Percentiles rank a stretch among this genome's conserved stretches.
Conservation (phyloP, 2,329 filamentous ascomycete species). For the Corynespora cassiicola region DNA sequence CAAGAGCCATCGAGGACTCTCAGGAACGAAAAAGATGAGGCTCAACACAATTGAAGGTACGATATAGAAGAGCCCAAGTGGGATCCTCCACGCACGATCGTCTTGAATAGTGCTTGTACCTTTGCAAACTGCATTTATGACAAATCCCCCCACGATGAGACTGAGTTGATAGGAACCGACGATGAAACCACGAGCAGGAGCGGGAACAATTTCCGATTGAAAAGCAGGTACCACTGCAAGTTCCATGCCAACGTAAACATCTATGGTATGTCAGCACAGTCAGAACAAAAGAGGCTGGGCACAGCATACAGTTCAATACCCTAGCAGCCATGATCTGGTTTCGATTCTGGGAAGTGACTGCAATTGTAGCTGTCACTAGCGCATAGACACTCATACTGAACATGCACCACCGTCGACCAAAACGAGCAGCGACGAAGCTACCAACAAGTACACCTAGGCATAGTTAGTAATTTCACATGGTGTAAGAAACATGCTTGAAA, state of each 20-base stretch:
- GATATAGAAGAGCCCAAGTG: slow-evolving; percentile 10
- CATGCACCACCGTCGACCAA: slow-evolving; percentile 12
- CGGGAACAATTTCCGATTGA: slow-evolving; percentile 14
- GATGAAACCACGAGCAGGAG: slow-evolving; percentile 9
- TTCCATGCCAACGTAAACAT: slow-evolving; percentile 16
- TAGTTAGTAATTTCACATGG: too few species aligned
- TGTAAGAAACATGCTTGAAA: too few species aligned
- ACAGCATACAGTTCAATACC: slow-evolving; percentile 11
- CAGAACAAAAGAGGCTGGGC: too few species aligned
- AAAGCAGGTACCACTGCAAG: slow-evolving; percentile 12
- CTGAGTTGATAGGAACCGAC: slow-evolving; percentile 13
- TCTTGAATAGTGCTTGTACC: slow-evolving; percentile 8
- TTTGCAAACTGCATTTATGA: too few species aligned
- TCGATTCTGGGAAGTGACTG: slow-evolving; percentile 7
- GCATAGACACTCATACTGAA: slow-evolving; percentile 13
- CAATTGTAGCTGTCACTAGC: slow-evolving; percentile 7
- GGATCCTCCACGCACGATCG: slow-evolving; percentile 11
- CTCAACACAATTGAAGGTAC: slow-evolving; percentile 6
- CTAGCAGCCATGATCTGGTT: slow-evolving; percentile 13
- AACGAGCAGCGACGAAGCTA: background rate
- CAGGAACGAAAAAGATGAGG: slow-evolving; percentile 8
- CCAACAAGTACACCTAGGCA: too few species aligned
- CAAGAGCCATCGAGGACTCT: slow-evolving; percentile 12
- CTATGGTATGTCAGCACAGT: slow-evolving; percentile 2
- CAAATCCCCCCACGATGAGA: slow-evolving; percentile 9